Base-by-base conservation (phyloP, 805 yeast species). In the Saturnispora quitensis region DNA sequence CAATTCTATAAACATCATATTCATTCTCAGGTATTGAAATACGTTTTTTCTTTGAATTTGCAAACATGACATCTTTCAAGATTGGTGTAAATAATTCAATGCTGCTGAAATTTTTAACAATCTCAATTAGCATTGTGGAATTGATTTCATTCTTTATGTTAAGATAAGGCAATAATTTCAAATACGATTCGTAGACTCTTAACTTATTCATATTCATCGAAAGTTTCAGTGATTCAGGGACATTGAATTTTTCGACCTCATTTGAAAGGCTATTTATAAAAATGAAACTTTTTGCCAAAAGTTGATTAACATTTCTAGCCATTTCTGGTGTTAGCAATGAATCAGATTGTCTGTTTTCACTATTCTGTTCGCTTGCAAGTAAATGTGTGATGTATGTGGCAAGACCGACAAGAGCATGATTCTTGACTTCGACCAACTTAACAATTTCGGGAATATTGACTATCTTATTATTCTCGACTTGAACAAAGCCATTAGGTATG, bases 401-500 rank as follows among this genome's bases (percentile, higher is more conserved):
- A 17, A 85, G 61, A 45, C 86, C 81, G 1, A 81, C 73, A 45
- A 86, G 63, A 0, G 88, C 77, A 55, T 78, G 77, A 54, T 78
- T 73, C 54, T 84, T 74, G 5, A 81, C 73, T 56, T 80, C 82
- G 12, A 69, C 48, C 71, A 65, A 50, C 66, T 73, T 63, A 63
- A 64, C 59, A 17, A 68, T 59, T 50, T 68, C 73, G 43, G 53
- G 58, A 38, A 63, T 25, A 51, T 71, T 68, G 17, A 65, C 62
- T 3, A 74, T 60, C 22, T 51, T 15, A 34, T 66, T 63, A 51
- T 67, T 62, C 20, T 61, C 60, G 45, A 55, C 50, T 35, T 62
- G 65, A 34, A 70, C 71, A 48, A 70, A 63, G 33, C 67, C 63
- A 15, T 75, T 69, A 13, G 75, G 72, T 50, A 75, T 73, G 2